A percentile compares a stretch with the other conserved stretches of the same genome.
These are phyloP conservation scores for Dissoconium aciculare DNA, from an alignment of 2,329 filamentous ascomycete species.

Conservation along the genomic window DNA sequence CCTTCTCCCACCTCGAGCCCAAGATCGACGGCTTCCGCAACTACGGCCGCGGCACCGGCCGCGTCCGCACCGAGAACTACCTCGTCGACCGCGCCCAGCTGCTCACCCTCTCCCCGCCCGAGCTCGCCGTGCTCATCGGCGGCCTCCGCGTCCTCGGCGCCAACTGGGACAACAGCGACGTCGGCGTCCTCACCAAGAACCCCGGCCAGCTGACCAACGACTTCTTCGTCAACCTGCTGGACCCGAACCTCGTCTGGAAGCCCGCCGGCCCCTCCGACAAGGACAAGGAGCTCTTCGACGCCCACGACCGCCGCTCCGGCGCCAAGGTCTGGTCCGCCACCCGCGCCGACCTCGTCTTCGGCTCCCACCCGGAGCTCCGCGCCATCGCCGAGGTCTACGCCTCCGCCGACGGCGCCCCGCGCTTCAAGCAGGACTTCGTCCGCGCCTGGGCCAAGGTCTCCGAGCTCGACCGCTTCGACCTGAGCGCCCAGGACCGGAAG, in stretches of 20 bases:
- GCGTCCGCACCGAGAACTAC: slow-evolving; percentile 51
- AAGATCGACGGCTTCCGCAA: slow-evolving; percentile 65
- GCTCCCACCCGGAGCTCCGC: slow-evolving; percentile 59
- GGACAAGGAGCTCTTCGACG: slow-evolving; percentile 46
- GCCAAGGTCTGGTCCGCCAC: slow-evolving; percentile 54
- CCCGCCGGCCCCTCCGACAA: slow-evolving; percentile 30
- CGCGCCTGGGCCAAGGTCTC: slow-evolving; percentile 60
- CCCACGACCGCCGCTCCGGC: slow-evolving; percentile 50
- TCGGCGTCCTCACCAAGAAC: slow-evolving; percentile 53
- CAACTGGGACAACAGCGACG: slow-evolving; percentile 55
- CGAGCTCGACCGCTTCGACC: slow-evolving; percentile 56
- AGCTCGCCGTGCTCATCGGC: slow-evolving; percentile 56
- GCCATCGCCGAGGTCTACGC: slow-evolving; percentile 58
- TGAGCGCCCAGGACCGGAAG: slow-evolving; percentile 15
- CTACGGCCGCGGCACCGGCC: slow-evolving; percentile 49
- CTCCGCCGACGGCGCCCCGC: slow-evolving; percentile 41
- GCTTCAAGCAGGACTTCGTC: slow-evolving; percentile 59
- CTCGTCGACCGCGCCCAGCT: slow-evolving; percentile 59
- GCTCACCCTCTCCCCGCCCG: slow-evolving; percentile 54
- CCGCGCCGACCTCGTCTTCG: slow-evolving; percentile 55
- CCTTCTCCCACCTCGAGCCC: slow-evolving; percentile 53
- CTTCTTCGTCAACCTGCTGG: slow-evolving; percentile 69
- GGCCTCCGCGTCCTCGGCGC: slow-evolving; percentile 54
- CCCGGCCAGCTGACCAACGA: slow-evolving; percentile 61
- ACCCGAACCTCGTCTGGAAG: slow-evolving; percentile 52